Percentiles rank a stretch among this genome's conserved stretches.
Evolutionary conservation across 2,329 filamentous ascomycete genomes (phyloP).

Genomic region (Verticillium nonalfalfae): DNA sequence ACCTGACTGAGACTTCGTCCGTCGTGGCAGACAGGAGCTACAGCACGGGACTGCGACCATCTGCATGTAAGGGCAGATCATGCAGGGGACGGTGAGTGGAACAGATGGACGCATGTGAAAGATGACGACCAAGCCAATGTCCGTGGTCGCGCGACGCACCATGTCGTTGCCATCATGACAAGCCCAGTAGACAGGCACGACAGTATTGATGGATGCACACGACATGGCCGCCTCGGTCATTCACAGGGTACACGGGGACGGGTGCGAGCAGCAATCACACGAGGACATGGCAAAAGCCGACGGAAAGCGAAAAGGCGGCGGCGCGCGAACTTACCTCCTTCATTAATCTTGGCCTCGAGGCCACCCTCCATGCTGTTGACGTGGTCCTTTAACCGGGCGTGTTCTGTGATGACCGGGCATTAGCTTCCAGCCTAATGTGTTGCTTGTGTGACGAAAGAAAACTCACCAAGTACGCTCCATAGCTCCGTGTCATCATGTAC

Average conservation of each 20-base stretch:
- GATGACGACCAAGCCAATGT: background rate
- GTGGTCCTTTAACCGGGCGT: conserved; percentile 89
- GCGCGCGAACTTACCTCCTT: conserved; percentile 68
- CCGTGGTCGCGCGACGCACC: background rate
- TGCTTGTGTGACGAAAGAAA: conserved; percentile 6
- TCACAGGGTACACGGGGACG: background rate
- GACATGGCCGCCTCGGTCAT: background rate
- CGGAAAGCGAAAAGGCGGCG: conserved; percentile 18
- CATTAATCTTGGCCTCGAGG: conserved; percentile 82
- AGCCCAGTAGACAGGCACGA: background rate
- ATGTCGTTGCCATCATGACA: background rate
- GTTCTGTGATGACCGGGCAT: conserved; percentile 52
- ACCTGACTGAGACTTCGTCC: conserved; percentile 7
- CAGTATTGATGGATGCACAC: background rate
- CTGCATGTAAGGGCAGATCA: conserved; percentile 24
- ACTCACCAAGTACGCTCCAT: conserved; percentile 87
- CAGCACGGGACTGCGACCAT: conserved; percentile 21
- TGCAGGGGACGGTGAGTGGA: conserved; percentile 21
- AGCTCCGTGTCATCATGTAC: conserved; percentile 95
- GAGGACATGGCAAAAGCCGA: conserved; percentile 10
- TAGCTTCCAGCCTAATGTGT: conserved; percentile 22
- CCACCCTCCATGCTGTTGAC: conserved; percentile 80
- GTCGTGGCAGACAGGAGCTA: conserved; percentile 2
- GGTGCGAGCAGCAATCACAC: conserved; percentile 7
- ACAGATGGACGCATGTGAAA: conserved; percentile 8